A percentile compares a stretch with the other conserved stretches of the same genome.
These are phyloP conservation scores for Colletotrichum sp. DNA, from an alignment of 2,329 filamentous ascomycete genomes.

Conservation along the genomic window DNA sequence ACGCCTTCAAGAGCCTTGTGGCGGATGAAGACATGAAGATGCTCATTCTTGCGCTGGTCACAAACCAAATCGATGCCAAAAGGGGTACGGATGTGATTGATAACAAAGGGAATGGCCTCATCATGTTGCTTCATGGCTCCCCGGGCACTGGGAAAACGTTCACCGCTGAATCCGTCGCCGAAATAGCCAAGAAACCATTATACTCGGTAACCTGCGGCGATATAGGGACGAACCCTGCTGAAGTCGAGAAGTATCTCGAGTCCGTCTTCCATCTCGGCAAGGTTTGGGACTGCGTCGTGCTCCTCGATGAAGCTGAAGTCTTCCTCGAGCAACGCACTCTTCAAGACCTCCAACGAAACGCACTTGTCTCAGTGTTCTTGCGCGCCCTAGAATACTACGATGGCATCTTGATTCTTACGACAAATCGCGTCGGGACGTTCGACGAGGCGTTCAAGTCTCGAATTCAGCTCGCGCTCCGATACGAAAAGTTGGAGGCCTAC, in stretches of 20 bases:
- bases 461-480: slow-evolving; percentile 28
- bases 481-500: neutral
- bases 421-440: slow-evolving; percentile 41
- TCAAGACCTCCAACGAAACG: slow-evolving; percentile 66
- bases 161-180: slow-evolving; percentile 33
- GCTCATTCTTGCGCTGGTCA: slow-evolving; percentile 33
- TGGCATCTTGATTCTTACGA: slow-evolving; percentile 45
- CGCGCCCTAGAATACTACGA: slow-evolving; percentile 19
- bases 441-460: slow-evolving; percentile 47
- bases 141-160: slow-evolving; percentile 41
- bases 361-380: slow-evolving; percentile 32
- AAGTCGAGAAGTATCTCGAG: slow-evolving; percentile 29
- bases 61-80: slow-evolving; percentile 21
- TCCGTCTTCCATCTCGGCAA: slow-evolving; percentile 33
- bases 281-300: slow-evolving; percentile 34
- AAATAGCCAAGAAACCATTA: slow-evolving; percentile 21
- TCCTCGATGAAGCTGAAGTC: slow-evolving; percentile 34
- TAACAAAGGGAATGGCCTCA: slow-evolving; percentile 38
- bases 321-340: slow-evolving; percentile 28
- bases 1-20: slow-evolving; percentile 23
- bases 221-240: slow-evolving; percentile 25
- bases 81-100: slow-evolving; percentile 35
- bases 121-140: slow-evolving; percentile 37
- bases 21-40: slow-evolving; percentile 27
- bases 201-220: slow-evolving; percentile 31